Evolutionary conservation across 2,329 filamentous ascomycete species (phyloP), one percentile per base, ranked within the genome.

Genomic region (Colletotrichum liriopes): DNA sequence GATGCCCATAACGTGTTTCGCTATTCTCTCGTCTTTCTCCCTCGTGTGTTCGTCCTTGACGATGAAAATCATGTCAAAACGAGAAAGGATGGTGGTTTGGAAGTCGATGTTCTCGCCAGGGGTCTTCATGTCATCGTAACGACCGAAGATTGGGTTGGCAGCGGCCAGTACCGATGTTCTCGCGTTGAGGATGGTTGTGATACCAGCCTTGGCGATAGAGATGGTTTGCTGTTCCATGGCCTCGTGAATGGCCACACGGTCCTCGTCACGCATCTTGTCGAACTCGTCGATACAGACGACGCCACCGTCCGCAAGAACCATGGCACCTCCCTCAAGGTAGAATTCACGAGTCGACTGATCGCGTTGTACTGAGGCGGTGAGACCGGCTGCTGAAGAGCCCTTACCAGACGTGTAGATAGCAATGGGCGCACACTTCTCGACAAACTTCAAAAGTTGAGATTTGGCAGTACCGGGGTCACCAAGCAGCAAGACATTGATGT

Each of bases 181-280:
- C 16, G 96, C 95, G 79, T 99, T 99, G 65, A 99, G 89, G 75
- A 99, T 98, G 0, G 96, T 99, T 0, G 96, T 99, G 79, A 99
- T 99, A 77, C 96, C 96, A 0, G 96, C 96, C 84, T 99, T 98
- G 75, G 96, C 96, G 77, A 99, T 98, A 14, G 96, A 98, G 73
- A 99, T 99, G 0, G 96, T 99, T 83, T 99, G 96, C 84, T 99
- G 96, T 81, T 99, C 96, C 96, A 99, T 99, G 71, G 96, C 96
- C 89, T 99, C 96, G 87, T 99, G 96, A 76, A 99, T 99, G 2
- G 96, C 96, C 8, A 98, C 96, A 77, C 96, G 90, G 78, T 99
- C 96, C 82, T 99, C 96, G 80, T 99, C 96, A 74, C 96, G 90
- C 96, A 99, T 99, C 87, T 99, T 99, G 86, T 99, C 96, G 80